These are phyloP conservation scores for Fusarium succisae DNA, from an alignment of 2,329 filamentous ascomycete genomes.

Conservation along the genomic window DNA sequence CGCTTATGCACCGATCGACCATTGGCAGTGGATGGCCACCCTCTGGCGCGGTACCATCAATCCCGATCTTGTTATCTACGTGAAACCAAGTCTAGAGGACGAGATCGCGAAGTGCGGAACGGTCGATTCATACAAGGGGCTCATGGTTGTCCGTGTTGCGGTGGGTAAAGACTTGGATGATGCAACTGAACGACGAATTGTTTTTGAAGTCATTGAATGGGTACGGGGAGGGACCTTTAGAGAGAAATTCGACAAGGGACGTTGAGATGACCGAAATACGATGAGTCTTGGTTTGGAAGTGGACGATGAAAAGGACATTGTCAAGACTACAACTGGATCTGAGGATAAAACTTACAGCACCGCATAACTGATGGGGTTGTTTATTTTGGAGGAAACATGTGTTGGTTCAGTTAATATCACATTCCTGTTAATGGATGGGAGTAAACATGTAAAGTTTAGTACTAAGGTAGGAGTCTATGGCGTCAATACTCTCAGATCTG, in stretches of 20 bases:
- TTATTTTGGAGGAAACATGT: neutral
- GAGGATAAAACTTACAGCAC: neutral
- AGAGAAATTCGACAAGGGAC: slow-evolving; percentile 34
- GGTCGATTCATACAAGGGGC: slow-evolving; percentile 64
- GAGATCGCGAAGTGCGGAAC: slow-evolving; percentile 52
- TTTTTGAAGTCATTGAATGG: slow-evolving; percentile 91
- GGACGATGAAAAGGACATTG: neutral
- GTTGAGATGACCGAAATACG: slow-evolving; percentile 10
- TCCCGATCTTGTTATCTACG: slow-evolving; percentile 80
- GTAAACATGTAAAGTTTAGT: slow-evolving; percentile 5
- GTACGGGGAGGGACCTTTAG: slow-evolving; percentile 61
- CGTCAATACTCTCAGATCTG: neutral
- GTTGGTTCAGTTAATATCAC: slow-evolving; percentile 8
- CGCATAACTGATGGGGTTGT: neutral
- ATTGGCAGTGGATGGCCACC: slow-evolving; percentile 98
- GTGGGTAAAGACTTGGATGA: slow-evolving; percentile 65
- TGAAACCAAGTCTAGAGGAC: slow-evolving; percentile 54
- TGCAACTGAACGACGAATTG: slow-evolving; percentile 76
- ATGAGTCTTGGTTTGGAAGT: neutral
- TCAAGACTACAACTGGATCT: neutral
- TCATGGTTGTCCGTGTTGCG: slow-evolving; percentile 64
- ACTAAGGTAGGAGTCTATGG: slow-evolving; percentile 4
- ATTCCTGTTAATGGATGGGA: slow-evolving; percentile 5
- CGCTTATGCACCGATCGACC: slow-evolving; percentile 82
- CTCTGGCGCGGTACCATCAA: slow-evolving; percentile 89